These are phyloP conservation scores for Euptelea pleiosperma DNA, from an alignment of 164 flowering plant genomes.

Conservation along the genomic window DNA sequence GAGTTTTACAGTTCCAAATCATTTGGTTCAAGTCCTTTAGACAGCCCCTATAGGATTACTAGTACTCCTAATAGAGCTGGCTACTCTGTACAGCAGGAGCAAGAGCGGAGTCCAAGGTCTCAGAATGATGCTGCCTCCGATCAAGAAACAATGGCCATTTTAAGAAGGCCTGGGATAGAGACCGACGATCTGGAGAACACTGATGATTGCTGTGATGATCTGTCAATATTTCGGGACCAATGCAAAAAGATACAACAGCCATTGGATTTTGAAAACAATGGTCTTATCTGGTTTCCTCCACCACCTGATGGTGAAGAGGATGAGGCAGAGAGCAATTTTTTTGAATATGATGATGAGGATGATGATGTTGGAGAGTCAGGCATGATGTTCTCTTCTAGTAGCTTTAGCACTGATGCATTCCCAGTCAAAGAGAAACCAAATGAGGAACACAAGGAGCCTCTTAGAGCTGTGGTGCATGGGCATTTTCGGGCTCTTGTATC, in stretches of 20 bases:
- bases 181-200: slow-evolving; percentile 37
- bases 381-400: slow-evolving; percentile 46
- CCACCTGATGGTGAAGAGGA: slow-evolving; percentile 69
- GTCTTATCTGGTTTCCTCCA: slow-evolving; percentile 87
- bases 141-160: slow-evolving; percentile 44
- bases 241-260: slow-evolving; percentile 36
- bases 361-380: slow-evolving; percentile 66
- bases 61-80: slow-evolving; percentile 50
- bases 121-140: slow-evolving; percentile 32
- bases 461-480: slow-evolving; percentile 62
- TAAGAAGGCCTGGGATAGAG: slow-evolving; percentile 40
- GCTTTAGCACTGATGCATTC: slow-evolving; percentile 36
- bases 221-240: slow-evolving; percentile 30
- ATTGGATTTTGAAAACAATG: slow-evolving; percentile 78
- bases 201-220: slow-evolving; percentile 41
- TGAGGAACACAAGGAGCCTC: slow-evolving; percentile 56
- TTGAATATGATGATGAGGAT: slow-evolving; percentile 82
- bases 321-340: slow-evolving; percentile 56
- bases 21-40: slow-evolving; percentile 69
- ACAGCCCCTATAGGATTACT: slow-evolving; percentile 66
- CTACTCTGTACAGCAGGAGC: slow-evolving; percentile 46
- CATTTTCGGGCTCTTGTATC: slow-evolving; percentile 93
- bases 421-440: slow-evolving; percentile 48
- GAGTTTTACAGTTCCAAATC: slow-evolving; percentile 55
- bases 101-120: slow-evolving; percentile 38